Base-by-base conservation (phyloP, 257 asterid species). In the Penstemon davidsonii region DNA sequence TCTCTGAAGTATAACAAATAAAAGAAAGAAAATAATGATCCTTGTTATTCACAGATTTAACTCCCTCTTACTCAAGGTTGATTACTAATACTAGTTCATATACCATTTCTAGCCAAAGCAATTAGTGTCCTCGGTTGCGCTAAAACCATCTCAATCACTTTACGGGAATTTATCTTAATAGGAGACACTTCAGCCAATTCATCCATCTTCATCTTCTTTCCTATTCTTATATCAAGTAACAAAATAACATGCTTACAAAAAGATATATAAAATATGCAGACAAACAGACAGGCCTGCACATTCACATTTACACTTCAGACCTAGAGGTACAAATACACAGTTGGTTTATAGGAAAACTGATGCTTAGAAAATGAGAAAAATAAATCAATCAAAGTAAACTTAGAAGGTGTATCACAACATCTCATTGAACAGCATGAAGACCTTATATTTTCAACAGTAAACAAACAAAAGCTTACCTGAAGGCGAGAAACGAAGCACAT, bases 401-500 rank as follows among this genome's bases (percentile, higher is more conserved):
- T 62, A 52, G 11, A 54, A 10, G 59, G 59, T 7, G 9, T 8
- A 6, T 64, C 40, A 42, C 11, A 55, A 5, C 25, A 45, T 56
- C 39, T 25, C 18, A 0, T 9, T 7, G 25, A 15, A 64, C 13
- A 44, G 62, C 15, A 57, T 9, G 39, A 55, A 38, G 18, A 41
- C 45, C 49, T 15, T 46, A 41, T 39, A 13, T 15, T 46, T 38
- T 47, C 38, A 13, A 12, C 49, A 52, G 13, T 43, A 42, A 71
- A 55, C 25, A 33, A 41, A 33, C 18, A 67, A 64, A 66, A 68
- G 56, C 68, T 68, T 72, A 88, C 99, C 99, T 1, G 95, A 83
- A 43, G 95, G 96, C 42, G 97, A 94, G 84, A 94, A 91, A 38
- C 99, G 99, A 58, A 94, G 89, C 5, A 82, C 81, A 83, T 94